Base-by-base conservation (phyloP, 345 rosid species). In the Eucalyptus melliodora region DNA sequence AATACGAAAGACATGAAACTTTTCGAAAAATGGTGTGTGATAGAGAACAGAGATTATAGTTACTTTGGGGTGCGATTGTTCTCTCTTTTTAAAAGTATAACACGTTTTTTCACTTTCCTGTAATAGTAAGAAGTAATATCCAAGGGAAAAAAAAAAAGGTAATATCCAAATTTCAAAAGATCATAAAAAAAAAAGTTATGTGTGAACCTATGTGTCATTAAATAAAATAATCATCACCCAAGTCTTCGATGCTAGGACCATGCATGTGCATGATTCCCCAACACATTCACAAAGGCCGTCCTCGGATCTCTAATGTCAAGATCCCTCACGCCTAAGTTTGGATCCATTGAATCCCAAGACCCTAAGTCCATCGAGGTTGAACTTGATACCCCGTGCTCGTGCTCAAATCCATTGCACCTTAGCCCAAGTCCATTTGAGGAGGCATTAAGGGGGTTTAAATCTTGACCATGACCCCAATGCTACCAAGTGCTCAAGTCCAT, bases 301-400 rank as follows among this genome's bases (percentile, higher is more conserved):
- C 30, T 24, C 2, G 6, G 6, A 23, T 56, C 62, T 56, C 13
- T 56, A 3, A 26, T 56, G 30, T 11, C 30, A 9, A 23, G 30
- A 24, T 56, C 6, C 6, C 62, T 11, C 13, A 10, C 1, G 6
- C 62, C 30, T 11, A 56, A 56, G 13, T 24, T 17, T 24, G 21
- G 27, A 56, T 56, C 27, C 62, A 56, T 1, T 9, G 12, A 56
- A 24, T 23, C 30, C 13, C 5, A 56, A 24, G 62, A 24, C 62
- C 6, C 30, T 10, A 0, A 24, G 62, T 56, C 13, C 30, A 24
- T 56, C 6, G 13, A 56, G 62, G 30, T 24, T 0, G 6, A 55
- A 55, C 60, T 23, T 0, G 5, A 55, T 55, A 23, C 12, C 1
- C 5, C 1, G 1, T 55, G 27, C 60, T 55, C 5, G 1, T 55